Evolutionary conservation across 2,329 filamentous ascomycete species (phyloP).

Genomic region (Diaporthe ampelina): DNA sequence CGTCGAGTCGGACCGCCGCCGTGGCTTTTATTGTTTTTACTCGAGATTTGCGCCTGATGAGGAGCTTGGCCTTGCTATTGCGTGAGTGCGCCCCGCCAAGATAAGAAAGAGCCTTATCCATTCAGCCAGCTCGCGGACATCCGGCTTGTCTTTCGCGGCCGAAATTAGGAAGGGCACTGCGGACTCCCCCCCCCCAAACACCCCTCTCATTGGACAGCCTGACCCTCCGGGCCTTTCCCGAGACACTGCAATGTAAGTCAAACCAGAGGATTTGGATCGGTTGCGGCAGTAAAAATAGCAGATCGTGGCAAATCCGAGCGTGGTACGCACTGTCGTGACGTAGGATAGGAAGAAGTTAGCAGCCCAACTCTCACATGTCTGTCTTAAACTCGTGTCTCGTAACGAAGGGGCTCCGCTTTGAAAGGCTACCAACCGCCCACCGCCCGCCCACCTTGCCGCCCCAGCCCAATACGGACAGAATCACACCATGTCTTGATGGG

Average conservation of each 20-base stretch:
- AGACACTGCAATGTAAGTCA: conserved; percentile 26
- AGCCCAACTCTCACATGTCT: conserved; percentile 6
- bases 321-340: not conserved
- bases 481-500: conserved; percentile 8
- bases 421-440: not conserved
- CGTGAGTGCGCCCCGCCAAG: conserved; percentile 1
- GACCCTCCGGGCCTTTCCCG: conserved; percentile 3
- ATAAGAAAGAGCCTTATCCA: not conserved
- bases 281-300: not conserved
- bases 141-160: conserved; percentile 22
- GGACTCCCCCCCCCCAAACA: not conserved
- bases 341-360: not conserved
- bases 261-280: conserved; percentile 1
- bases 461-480: not conserved
- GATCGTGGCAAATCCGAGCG: not conserved
- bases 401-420: not conserved
- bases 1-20: not conserved
- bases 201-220: conserved; percentile 8
- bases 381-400: not conserved
- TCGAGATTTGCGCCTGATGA: not conserved
- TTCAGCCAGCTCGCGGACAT: not conserved
- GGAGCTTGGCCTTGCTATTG: not conserved
- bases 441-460: not conserved
- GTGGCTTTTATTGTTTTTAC: conserved; percentile 19
- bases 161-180: conserved; percentile 19